A percentile compares a stretch with the other conserved stretches of the same genome.
These are phyloP conservation scores for Botrytis fabae DNA, from an alignment of 2,329 filamentous ascomycete genomes.

Conservation along the genomic window DNA sequence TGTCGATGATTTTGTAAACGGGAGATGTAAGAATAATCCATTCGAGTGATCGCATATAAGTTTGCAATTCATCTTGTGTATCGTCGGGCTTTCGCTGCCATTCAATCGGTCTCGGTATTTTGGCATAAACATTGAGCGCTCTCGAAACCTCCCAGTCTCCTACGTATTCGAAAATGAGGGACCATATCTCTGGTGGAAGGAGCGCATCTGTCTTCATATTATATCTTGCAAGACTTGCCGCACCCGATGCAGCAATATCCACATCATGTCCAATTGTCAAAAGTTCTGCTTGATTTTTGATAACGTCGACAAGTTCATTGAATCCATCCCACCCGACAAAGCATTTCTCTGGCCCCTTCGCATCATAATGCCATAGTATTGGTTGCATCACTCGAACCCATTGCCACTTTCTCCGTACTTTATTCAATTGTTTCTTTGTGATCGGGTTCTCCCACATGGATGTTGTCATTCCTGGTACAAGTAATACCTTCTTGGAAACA, in stretches of 20 bases:
- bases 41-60: constrained; percentile 77
- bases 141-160: constrained; percentile 90
- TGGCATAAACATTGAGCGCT: constrained; percentile 78
- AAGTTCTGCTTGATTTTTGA: constrained; percentile 75
- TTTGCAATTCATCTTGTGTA: constrained; percentile 64
- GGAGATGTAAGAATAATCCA: constrained; percentile 78
- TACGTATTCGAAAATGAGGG: constrained; percentile 79
- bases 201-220: constrained; percentile 45
- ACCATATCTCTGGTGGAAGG: constrained; percentile 86
- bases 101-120: constrained; percentile 67
- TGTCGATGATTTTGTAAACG: constrained; percentile 69
- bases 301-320: constrained; percentile 70
- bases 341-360: constrained; percentile 52
- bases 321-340: constrained; percentile 63
- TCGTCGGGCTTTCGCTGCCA: constrained; percentile 66
- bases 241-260: constrained; percentile 42
- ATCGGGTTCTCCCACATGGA: constrained; percentile 89
- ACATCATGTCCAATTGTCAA: constrained; percentile 72
- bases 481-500: constrained; percentile 76
- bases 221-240: constrained; percentile 47
- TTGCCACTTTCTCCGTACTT: constrained; percentile 79
- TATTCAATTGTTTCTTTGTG: constrained; percentile 83
- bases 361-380: constrained; percentile 78
- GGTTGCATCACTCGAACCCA: constrained; percentile 83
- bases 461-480: constrained; percentile 86